Percentiles rank a stretch among this genome's conserved stretches.
Evolutionary conservation across 2,329 filamentous ascomycete genomes (phyloP).

Genomic region (Hypomyces perniciosus): DNA sequence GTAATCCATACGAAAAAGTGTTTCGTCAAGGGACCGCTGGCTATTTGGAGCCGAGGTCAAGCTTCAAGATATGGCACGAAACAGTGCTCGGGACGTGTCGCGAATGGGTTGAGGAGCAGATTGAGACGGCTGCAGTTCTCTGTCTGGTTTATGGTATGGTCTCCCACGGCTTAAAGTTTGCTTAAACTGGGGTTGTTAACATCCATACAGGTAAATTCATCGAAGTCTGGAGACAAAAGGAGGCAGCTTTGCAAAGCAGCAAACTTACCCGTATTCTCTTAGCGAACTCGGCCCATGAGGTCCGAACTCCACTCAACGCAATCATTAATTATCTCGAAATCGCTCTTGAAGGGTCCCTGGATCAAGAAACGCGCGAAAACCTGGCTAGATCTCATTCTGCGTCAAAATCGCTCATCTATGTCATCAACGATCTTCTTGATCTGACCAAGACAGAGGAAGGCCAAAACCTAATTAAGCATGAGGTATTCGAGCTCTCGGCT

Average conservation of each 20-base stretch:
- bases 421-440: conserved; percentile 87
- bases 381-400: conserved; percentile 80
- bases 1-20: conserved; percentile 77
- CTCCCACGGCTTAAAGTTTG: neutral
- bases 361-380: conserved; percentile 79
- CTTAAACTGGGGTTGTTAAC: conserved; percentile 20
- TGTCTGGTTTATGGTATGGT: conserved; percentile 75
- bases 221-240: conserved; percentile 88
- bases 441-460: conserved; percentile 85
- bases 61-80: conserved; percentile 78
- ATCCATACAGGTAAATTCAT: conserved; percentile 60
- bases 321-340: conserved; percentile 96
- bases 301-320: conserved; percentile 83
- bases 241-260: conserved; percentile 74
- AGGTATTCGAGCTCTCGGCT: conserved; percentile 64
- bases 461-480: conserved; percentile 70
- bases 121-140: conserved; percentile 81
- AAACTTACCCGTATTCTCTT: conserved; percentile 72
- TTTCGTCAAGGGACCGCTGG: conserved; percentile 65
- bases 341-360: conserved; percentile 72
- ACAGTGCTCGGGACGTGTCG: conserved; percentile 74
- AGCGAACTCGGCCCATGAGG: conserved; percentile 86
- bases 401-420: conserved; percentile 87
- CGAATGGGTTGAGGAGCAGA: conserved; percentile 84
- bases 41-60: conserved; percentile 71